phyloP scores from a whole-genome alignment of 2,329 filamentous ascomycete genomes.

The Lithohypha guttulata region DNA sequence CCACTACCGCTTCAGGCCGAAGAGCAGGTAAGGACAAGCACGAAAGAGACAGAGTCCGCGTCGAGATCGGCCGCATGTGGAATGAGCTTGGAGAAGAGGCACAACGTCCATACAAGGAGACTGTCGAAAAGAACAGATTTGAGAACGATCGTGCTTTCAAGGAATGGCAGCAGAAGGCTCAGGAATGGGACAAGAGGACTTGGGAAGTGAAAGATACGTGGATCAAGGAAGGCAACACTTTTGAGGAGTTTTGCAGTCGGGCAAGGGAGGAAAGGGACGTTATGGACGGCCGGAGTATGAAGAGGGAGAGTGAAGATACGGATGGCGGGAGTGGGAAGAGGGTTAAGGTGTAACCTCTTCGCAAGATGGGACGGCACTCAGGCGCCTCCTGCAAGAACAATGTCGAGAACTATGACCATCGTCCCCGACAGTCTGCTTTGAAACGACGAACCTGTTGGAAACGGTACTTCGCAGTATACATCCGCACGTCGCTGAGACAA shows the following conservation, averaged over 20 bases:
- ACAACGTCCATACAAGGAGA: constrained; percentile 66
- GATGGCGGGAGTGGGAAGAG: constrained; percentile 6
- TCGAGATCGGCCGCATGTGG: constrained; percentile 85
- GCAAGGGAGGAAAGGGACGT: constrained; percentile 17
- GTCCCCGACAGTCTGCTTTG: too few relatives aligned
- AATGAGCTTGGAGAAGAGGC: constrained; percentile 60
- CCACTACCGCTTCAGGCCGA: constrained; percentile 53
- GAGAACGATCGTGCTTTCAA: constrained; percentile 52
- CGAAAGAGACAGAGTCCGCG: constrained; percentile 62
- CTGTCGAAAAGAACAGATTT: constrained; percentile 60
- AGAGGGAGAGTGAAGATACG: constrained; percentile 12
- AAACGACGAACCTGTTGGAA: too few relatives aligned
- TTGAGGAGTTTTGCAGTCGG: constrained; percentile 22
- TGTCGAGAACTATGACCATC: too few relatives aligned
- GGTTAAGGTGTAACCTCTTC: neutral
- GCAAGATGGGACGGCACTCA: neutral
- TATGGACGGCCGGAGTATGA: constrained; percentile 17
- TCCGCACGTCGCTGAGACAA: too few relatives aligned
- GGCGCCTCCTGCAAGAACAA: too few relatives aligned
- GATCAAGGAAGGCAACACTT: constrained; percentile 24
- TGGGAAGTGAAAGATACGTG: constrained; percentile 32
- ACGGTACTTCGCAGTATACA: too few relatives aligned
- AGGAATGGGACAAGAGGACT: constrained; percentile 35
- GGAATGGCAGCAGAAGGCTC: constrained; percentile 62
- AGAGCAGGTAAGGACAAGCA: constrained; percentile 47